Conservation (phyloP, 2,329 filamentous ascomycete species). For the Pyrenophora seminiperda region DNA sequence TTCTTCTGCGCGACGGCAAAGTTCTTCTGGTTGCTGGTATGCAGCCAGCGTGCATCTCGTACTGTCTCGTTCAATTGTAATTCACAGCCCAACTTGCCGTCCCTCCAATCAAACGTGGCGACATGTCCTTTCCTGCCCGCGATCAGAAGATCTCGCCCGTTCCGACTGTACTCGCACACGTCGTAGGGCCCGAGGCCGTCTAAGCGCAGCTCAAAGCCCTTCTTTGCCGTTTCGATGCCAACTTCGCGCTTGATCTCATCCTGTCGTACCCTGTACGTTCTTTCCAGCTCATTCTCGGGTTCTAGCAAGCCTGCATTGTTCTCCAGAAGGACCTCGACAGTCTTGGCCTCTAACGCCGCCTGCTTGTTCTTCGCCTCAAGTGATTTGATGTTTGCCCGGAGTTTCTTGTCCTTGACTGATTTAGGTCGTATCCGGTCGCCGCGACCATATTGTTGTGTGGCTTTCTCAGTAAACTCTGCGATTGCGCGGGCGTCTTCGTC, state of each 20-base stretch:
- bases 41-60: conserved; percentile 86
- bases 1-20: conserved; percentile 97
- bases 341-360: conserved; percentile 83
- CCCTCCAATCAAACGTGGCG: conserved; percentile 94
- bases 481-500: conserved; percentile 40
- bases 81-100: conserved; percentile 89
- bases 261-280: conserved; percentile 91
- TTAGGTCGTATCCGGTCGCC: conserved; percentile 76
- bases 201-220: conserved; percentile 87
- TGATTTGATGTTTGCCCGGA: conserved; percentile 76
- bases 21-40: conserved; percentile 78
- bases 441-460: conserved; percentile 80
- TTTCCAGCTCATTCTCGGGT: conserved; percentile 83
- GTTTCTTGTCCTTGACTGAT: conserved; percentile 83
- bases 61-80: conserved; percentile 89
- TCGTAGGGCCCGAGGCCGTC: conserved; percentile 82
- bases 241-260: conserved; percentile 79
- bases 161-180: conserved; percentile 83
- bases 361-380: conserved; percentile 83
- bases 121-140: conserved; percentile 92
- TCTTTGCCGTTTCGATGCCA: conserved; percentile 83
- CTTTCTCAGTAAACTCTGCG: conserved; percentile 49
- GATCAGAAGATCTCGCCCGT: conserved; percentile 82
- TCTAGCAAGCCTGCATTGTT: conserved; percentile 85
- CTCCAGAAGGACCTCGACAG: conserved; percentile 92